Evolutionary conservation across 2,329 filamentous ascomycete species (phyloP), one percentile per base, ranked within the genome.

Genomic region (Elsinoe necatrix): DNA sequence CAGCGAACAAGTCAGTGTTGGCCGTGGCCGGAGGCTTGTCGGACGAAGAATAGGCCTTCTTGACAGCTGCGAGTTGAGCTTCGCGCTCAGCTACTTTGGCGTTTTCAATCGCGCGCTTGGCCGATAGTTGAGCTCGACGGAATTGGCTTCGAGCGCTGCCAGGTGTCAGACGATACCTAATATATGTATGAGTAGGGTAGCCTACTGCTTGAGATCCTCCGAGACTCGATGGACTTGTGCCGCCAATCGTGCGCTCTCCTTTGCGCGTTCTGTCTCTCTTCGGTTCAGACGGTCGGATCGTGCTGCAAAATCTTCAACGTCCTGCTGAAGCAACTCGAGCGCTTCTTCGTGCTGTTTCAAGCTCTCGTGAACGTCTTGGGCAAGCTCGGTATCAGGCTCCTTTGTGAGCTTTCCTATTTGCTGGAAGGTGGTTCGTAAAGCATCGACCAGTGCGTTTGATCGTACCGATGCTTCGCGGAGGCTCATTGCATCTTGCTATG

Each of bases 321-420:
- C 90, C 67, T 93, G 89, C 48, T 77, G 77, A 31, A 96, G 68
- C 16, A 93, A 71, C 69, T 95, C 91, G 61, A 93, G 80, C 58
- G 95, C 89, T 61, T 95, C 89, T 64, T 95, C 85, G 51, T 87
- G 81, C 57, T 87, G 84, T 63, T 88, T 85, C 59, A 96, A 72
- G 16, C 80, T 80, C 65, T 88, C 83, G 62, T 86, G 84, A 61
- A 96, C 95, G 69, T 96, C 90, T 20, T 81, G 77, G 61, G 83
- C 82, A 31, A 96, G 80, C 71, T 95, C 90, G 21, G 61, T 60
- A 77, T 86, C 76, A 75, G 78, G 66, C 66, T 85, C 77, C 68
- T 77, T 81, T 61, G 77, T 72, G 16, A 85, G 70, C 34, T 80
- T 76, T 55, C 77, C 72, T 55, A 85, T 79, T 34, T 83, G 76